phyloP scores from a whole-genome alignment of 805 yeast species.

The Nakazawaea populi region DNA sequence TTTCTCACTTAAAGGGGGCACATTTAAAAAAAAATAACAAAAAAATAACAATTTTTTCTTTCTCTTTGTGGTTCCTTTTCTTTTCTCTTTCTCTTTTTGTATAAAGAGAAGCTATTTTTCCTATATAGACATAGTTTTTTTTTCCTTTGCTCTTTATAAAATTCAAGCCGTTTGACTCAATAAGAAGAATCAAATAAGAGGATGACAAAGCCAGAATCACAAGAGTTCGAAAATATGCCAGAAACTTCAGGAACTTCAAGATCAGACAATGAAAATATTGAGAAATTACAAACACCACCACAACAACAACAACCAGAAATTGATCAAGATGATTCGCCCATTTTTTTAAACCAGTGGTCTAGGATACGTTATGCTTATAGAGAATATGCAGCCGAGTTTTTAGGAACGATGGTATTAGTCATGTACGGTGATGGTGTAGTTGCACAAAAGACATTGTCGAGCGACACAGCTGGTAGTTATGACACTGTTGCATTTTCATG shows the following conservation, averaged over 20 bases:
- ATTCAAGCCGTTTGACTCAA: too few relatives aligned
- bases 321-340: constrained; percentile 8
- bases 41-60: too few relatives aligned
- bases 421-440: constrained; percentile 43
- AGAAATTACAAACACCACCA: neutral
- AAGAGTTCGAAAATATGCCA: constrained; percentile 9
- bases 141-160: too few relatives aligned
- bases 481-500: constrained; percentile 40
- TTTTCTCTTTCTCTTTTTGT: too few relatives aligned
- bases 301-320: too few relatives aligned
- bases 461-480: constrained; percentile 32
- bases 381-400: constrained; percentile 46
- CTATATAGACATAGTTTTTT: too few relatives aligned
- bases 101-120: too few relatives aligned
- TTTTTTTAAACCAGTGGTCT: constrained; percentile 21
- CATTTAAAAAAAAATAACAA: too few relatives aligned
- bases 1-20: too few relatives aligned
- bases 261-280: neutral
- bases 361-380: constrained; percentile 28
- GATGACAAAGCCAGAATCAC: constrained; percentile 8
- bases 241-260: constrained; percentile 2
- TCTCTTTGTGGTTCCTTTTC: too few relatives aligned
- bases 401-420: constrained; percentile 42
- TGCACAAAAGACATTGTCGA: constrained; percentile 36
- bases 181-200: too few relatives aligned